Percentiles rank a stretch among this genome's conserved stretches.
Conservation (phyloP, 2,329 filamentous ascomycete species). For the Sporothrix variecibatus region DNA sequence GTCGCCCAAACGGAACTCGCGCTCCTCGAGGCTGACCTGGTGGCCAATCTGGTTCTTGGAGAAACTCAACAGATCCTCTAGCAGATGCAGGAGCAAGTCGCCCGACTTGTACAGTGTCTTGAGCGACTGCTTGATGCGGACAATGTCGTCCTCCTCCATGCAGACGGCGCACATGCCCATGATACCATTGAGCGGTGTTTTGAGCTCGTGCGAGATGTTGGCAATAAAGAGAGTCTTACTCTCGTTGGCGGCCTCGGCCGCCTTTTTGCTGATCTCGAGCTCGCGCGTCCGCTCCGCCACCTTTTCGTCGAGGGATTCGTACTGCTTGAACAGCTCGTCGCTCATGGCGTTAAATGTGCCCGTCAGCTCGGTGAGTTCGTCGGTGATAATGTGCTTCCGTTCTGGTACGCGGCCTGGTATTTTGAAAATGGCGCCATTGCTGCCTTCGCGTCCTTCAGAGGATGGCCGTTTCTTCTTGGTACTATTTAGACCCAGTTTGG, state of each 20-base stretch:
- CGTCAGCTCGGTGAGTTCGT: constrained; percentile 83
- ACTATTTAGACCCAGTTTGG: constrained; percentile 32
- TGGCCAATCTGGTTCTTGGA: constrained; percentile 94
- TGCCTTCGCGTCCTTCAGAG: constrained; percentile 38
- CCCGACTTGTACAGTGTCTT: constrained; percentile 88
- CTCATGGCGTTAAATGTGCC: constrained; percentile 92
- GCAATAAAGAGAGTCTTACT: constrained; percentile 98
- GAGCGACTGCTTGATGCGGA: constrained; percentile 77
- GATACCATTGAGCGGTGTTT: constrained; percentile 94
- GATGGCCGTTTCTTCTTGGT: constrained; percentile 38
- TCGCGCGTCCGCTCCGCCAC: constrained; percentile 81
- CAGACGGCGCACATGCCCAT: constrained; percentile 91
- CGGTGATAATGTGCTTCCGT: constrained; percentile 72
- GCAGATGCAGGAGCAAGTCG: constrained; percentile 78
- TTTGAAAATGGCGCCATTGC: constrained; percentile 65
- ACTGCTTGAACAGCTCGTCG: constrained; percentile 84
- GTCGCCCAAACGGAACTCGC: constrained; percentile 82
- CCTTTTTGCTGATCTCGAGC: constrained; percentile 85
- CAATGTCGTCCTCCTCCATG: constrained; percentile 84
- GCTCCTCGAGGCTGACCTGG: constrained; percentile 77
- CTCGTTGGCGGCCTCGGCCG: constrained; percentile 91
- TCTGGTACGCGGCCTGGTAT: constrained; percentile 83
- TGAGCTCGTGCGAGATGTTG: constrained; percentile 85
- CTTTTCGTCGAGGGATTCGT: constrained; percentile 78
- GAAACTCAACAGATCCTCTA: constrained; percentile 89